Evolutionary conservation across 2,329 filamentous ascomycete genomes (phyloP), one percentile per base, ranked within the genome.

Genomic region (Penicillium janthinellum): DNA sequence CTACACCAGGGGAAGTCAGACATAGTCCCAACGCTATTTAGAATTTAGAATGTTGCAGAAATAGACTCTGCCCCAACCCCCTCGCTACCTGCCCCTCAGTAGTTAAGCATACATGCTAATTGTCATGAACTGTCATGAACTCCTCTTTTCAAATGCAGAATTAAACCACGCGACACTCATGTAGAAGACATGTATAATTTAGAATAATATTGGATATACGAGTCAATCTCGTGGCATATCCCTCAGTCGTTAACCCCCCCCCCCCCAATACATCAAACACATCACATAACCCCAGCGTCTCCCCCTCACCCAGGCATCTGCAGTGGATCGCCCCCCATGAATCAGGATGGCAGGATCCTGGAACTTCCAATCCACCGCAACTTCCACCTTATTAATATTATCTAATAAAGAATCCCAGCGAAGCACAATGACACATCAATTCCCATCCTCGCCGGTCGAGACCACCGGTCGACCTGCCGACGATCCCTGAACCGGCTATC

Each of bases 371-470:
- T 5, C 44, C 25, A 38, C 41, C 44, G 37, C 49, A 22, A 20
- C 28, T 42, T 31, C 39, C 38, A 51, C 45, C 3, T 41, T 60
- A 66, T 67, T 68, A 68, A 38, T 60, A 66, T 67, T 68, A 68
- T 56, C 58, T 66, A 67, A 68, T 68, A 57, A 31, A 31, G 31
- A 31, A 31, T 31, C 31, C 8, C 31, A 31, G 60, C 50, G 47
- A 56, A 47, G 44, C 42, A 45, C 14, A 42, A 66, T 68, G 65
- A 67, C 66, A 68, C 66, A 68, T 67, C 51, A 67, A 58, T 60
- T 63, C 56, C 59, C 25, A 3, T 15, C 15, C 22, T 25, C 25
- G 50, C 41, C 22, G 64, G 64, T 62, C 66, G 28, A 48, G 45
- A 48, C 45, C 45, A 10, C n/a, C 31, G 28, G 25, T 56, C 49